Evolutionary conservation across 495 filamentous ascomycete genomes (phyloP), one percentile per base, ranked within the genome.

Genomic region (Lophium mytilinum): DNA sequence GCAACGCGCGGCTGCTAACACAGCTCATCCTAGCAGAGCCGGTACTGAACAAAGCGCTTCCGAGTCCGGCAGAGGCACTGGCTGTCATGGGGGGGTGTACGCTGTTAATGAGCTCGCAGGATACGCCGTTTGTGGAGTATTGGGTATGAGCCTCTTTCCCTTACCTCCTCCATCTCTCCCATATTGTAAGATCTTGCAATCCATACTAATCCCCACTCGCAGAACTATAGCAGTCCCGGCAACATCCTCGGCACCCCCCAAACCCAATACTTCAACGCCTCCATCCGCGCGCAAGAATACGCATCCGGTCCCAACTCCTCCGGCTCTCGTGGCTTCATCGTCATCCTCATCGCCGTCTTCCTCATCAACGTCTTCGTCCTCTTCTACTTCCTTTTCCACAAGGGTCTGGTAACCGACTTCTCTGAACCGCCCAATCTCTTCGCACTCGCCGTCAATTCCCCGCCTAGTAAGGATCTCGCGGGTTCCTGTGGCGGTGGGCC

Each of bases 401-500:
- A 75, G 0, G 77, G 78, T 15, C 82, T 85, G 41, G 73, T 88
- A 14, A 86, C 82, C 10, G 87, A 90, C 66, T 89, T 85, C 69
- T 87, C 83, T 12, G 86, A 91, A 57, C 85, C 86, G 1, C 78
- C 79, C 49, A 88, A 89, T 58, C 68, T 89, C 0, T 90, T 90
- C 65, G 69, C 82, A 0, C 68, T 90, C 0, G 80, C 85, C 1
- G 68, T 90, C 33, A 88, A 88, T 65, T 83, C 78, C 42, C 86
- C 87, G 18, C 75, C 80, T 0, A 79, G 74, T 24, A 52, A 72
- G 18, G 63, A 69, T 11, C 57, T 89, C 18, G 68, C 73, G 2
- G 86, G 86, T 3, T 75, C 74, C n/a, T 87, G 85, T 70, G 85
- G 84, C 15, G 78, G 73, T 36, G 84, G 84, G 0, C 84, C 83